phyloP scores from a whole-genome alignment of 1,284 basidiomycete species.

The Microbotryum saponariae region DNA sequence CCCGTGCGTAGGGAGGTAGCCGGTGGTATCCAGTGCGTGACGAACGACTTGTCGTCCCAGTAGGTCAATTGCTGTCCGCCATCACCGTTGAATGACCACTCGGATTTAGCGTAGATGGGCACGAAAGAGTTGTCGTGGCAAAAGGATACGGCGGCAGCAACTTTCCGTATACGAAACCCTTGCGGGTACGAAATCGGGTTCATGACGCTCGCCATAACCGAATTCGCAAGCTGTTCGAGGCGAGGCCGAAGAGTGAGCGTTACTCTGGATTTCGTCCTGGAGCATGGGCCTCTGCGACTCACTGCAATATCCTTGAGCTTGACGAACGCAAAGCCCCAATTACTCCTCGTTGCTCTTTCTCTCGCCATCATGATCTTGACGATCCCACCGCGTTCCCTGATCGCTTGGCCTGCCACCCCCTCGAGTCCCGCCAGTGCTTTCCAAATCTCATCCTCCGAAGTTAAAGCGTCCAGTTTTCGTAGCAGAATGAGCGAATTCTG shows the following conservation, averaged over 20 bases:
- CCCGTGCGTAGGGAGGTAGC: not conserved
- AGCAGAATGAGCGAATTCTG: slow-evolving; percentile 63
- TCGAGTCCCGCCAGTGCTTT: slow-evolving; percentile 41
- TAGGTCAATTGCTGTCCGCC: slow-evolving; percentile 29
- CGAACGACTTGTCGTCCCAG: slow-evolving; percentile 36
- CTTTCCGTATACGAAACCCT: slow-evolving; percentile 34
- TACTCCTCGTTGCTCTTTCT: slow-evolving; percentile 69
- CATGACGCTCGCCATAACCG: slow-evolving; percentile 28
- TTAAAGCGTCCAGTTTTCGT: slow-evolving; percentile 76
- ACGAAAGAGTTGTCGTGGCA: slow-evolving; percentile 34
- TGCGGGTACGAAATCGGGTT: slow-evolving; percentile 29
- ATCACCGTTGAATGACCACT: slow-evolving; percentile 33
- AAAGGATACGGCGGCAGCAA: slow-evolving; percentile 31
- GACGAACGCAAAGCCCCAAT: slow-evolving; percentile 86
- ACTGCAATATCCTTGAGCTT: slow-evolving; percentile 78
- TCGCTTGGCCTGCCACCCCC: slow-evolving; percentile 55
- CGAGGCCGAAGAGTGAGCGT: slow-evolving; percentile 45
- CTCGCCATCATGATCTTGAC: slow-evolving; percentile 75
- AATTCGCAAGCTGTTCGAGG: slow-evolving; percentile 38
- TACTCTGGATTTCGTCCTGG: not conserved
- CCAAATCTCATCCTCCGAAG: slow-evolving; percentile 51
- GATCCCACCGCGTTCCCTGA: slow-evolving; percentile 72
- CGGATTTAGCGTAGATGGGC: slow-evolving; percentile 32
- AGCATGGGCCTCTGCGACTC: slow-evolving; percentile 16
- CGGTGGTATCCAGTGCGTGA: slow-evolving; percentile 23